A percentile compares a stretch with the other conserved stretches of the same genome.
These are phyloP conservation scores for Esteya vermicola DNA, from an alignment of 2,329 filamentous ascomycete genomes.

Conservation along the genomic window DNA sequence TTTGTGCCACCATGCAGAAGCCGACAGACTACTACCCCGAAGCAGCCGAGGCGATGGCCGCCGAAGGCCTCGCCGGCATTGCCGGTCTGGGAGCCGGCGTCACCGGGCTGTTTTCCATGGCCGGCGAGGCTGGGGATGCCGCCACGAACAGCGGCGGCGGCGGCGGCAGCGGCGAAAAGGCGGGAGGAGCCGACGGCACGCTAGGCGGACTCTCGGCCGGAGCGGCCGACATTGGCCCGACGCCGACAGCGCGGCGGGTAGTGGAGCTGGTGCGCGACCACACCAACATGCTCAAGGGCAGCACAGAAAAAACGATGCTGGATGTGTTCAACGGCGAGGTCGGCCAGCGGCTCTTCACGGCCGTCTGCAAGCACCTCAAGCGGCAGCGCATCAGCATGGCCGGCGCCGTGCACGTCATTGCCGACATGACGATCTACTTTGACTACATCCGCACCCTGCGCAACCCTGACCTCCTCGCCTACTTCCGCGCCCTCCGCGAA, in stretches of 20 bases:
- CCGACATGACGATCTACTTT: conserved; percentile 91
- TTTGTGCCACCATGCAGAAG: conserved; percentile 75
- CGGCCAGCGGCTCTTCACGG: conserved; percentile 78
- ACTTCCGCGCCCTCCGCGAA: conserved; percentile 84
- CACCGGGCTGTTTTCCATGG: too few species aligned
- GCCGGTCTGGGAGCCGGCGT: neutral
- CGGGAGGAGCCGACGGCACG: too few species aligned
- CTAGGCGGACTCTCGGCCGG: too few species aligned
- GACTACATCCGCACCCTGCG: conserved; percentile 67
- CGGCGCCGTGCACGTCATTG: conserved; percentile 84
- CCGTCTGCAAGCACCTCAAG: conserved; percentile 94
- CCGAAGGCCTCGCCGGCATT: neutral
- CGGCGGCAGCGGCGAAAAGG: too few species aligned
- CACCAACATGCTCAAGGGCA: conserved; percentile 83
- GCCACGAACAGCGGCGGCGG: too few species aligned
- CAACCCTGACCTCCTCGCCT: conserved; percentile 73
- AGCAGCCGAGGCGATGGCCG: conserved; percentile 17
- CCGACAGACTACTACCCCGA: conserved; percentile 83
- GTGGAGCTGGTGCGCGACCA: conserved; percentile 78
- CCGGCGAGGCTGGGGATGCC: too few species aligned
- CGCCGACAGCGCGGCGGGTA: conserved; percentile 62
- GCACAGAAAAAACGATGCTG: conserved; percentile 93
- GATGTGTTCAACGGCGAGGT: conserved; percentile 99
- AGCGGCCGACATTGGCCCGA: conserved; percentile 52
- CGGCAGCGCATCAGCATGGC: conserved; percentile 82